phyloP scores from a whole-genome alignment of 202 grass and related monocot species.

The Hordeum pubiflorum region DNA sequence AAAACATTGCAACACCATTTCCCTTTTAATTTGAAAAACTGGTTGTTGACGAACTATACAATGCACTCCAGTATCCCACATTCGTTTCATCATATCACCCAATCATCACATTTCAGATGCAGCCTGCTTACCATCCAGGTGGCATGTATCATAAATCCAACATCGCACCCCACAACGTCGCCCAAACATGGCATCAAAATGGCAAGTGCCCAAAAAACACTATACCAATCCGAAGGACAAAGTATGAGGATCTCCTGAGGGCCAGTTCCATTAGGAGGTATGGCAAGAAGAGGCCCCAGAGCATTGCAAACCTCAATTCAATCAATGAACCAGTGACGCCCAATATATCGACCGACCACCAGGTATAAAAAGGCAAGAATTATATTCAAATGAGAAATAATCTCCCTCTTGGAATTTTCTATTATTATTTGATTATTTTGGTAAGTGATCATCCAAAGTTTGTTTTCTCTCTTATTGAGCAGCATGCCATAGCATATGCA shows the following conservation, averaged over 20 bases:
- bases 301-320: slow-evolving; percentile 37
- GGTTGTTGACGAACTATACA: background rate
- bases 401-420: background rate
- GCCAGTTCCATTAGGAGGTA: slow-evolving; percentile 45
- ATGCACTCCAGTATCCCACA: no score
- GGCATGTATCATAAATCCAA: slow-evolving; percentile 43
- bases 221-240: slow-evolving; percentile 56
- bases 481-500: slow-evolving; percentile 68
- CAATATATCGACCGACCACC: slow-evolving; percentile 45
- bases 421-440: background rate
- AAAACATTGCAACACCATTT: background rate
- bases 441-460: background rate
- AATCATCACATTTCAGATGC: slow-evolving; percentile 41
- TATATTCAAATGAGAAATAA: background rate
- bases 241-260: slow-evolving; percentile 46
- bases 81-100: no score
- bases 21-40: no score
- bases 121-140: slow-evolving; percentile 60
- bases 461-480: slow-evolving; percentile 1
- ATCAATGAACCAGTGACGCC: slow-evolving; percentile 39
- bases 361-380: slow-evolving; percentile 25
- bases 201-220: slow-evolving; percentile 52
- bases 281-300: slow-evolving; percentile 49
- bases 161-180: slow-evolving; percentile 19
- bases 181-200: slow-evolving; percentile 56